These are phyloP conservation scores for Sicyos baderoa DNA, from an alignment of 306 rosid genomes.

Conservation along the genomic window DNA sequence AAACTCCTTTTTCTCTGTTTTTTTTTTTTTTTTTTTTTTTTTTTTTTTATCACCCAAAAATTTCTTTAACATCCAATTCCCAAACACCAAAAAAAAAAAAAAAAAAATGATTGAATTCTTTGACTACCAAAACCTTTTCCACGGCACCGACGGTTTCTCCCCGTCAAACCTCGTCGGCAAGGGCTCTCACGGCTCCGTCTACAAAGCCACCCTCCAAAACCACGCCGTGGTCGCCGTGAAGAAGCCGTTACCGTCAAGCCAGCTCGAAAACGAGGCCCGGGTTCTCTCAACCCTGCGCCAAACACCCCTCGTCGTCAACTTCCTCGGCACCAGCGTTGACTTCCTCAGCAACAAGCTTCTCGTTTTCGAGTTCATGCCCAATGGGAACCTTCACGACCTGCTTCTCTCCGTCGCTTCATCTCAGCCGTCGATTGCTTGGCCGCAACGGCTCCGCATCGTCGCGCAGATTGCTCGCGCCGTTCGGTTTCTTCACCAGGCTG, in stretches of 20 bases:
- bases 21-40: neutral
- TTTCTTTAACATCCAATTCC: no score
- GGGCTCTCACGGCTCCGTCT: slow-evolving; percentile 58
- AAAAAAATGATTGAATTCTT: slow-evolving; percentile 21
- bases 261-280: slow-evolving; percentile 38
- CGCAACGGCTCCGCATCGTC: slow-evolving; percentile 34
- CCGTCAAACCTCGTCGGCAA: slow-evolving; percentile 33
- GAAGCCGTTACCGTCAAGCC: slow-evolving; percentile 25
- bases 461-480: slow-evolving; percentile 37
- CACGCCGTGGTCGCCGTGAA: slow-evolving; percentile 36
- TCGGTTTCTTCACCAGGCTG: slow-evolving; percentile 35
- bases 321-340: slow-evolving; percentile 35
- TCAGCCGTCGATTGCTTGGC: slow-evolving; percentile 25
- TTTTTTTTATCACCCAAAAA: neutral
- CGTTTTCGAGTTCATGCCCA: slow-evolving; percentile 49
- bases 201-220: slow-evolving; percentile 25
- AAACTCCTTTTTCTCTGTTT: neutral
- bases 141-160: slow-evolving; percentile 41
- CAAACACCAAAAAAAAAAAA: no score
- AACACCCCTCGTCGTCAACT: slow-evolving; percentile 27
- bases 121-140: slow-evolving; percentile 36
- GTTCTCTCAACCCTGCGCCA: slow-evolving; percentile 19
- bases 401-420: slow-evolving; percentile 20
- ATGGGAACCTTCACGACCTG: slow-evolving; percentile 45
- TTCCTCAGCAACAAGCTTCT: slow-evolving; percentile 7